These are phyloP conservation scores for Breviolum minutum DNA, from an alignment of 73 alveolate species.

Conservation along the genomic window DNA sequence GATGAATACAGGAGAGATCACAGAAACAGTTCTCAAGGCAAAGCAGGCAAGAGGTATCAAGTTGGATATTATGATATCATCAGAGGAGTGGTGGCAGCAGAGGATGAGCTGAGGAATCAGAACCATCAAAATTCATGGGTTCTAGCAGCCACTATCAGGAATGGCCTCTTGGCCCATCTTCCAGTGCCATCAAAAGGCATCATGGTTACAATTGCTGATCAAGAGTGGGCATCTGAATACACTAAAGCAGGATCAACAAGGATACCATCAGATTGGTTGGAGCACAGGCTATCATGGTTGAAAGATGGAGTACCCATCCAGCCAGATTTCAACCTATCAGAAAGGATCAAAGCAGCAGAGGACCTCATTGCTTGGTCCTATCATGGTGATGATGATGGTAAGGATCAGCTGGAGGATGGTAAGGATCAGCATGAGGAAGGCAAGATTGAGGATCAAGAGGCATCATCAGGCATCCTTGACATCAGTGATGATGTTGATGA, in stretches of 20 bases:
- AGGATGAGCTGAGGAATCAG: not conserved
- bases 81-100: not conserved
- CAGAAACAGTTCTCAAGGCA: not conserved
- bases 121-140: constrained; percentile 1
- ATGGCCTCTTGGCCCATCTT: not conserved
- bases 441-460: not conserved
- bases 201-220: not conserved
- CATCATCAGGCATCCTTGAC: not conserved
- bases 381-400: not conserved
- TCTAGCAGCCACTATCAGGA: constrained; percentile 2
- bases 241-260: not conserved
- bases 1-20: not conserved
- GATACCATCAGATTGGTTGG: not conserved
- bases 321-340: not conserved
- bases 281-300: not conserved
- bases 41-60: not conserved
- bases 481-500: not conserved
- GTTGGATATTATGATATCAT: not conserved
- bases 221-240: not conserved
- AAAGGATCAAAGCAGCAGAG: no score
- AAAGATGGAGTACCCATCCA: not conserved
- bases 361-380: not conserved
- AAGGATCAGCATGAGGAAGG: not conserved
- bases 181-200: not conserved
- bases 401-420: not conserved